phyloP scores from a whole-genome alignment of 768 basidiomycete genomes.

The Pleurotus citrinopileatus region DNA sequence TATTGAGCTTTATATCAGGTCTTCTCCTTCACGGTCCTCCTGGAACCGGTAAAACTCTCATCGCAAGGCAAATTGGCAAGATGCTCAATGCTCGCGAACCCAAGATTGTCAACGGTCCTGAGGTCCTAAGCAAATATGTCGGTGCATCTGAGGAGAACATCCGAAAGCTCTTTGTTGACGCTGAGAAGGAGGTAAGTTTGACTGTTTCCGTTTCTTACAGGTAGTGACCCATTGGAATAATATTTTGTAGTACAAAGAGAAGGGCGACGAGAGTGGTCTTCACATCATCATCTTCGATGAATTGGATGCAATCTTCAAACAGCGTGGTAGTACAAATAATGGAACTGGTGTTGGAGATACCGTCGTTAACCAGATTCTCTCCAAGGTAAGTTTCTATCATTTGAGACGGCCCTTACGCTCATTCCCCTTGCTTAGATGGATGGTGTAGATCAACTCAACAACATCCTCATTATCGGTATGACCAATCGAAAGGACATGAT shows the following conservation, averaged over 20 bases:
- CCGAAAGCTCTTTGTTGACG: conserved; percentile 95
- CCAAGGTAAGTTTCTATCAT: conserved; percentile 64
- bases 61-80: conserved; percentile 98
- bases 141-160: conserved; percentile 98
- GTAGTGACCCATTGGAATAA: background rate
- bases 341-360: conserved; percentile 99
- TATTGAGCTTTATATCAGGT: conserved; percentile 40
- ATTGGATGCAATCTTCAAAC: conserved; percentile 97
- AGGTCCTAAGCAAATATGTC: conserved; percentile 95
- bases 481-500: conserved; percentile 99
- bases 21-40: conserved; percentile 95
- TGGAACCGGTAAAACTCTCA: conserved; percentile 97
- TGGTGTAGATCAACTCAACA: conserved; percentile 97
- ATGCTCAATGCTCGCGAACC: conserved; percentile 98
- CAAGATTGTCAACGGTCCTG: conserved; percentile 97
- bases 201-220: background rate
- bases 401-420: background rate
- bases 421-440: conserved; percentile 72
- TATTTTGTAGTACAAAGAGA: conserved; percentile 83
- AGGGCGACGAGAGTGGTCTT: conserved; percentile 93
- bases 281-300: conserved; percentile 99
- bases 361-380: conserved; percentile 96
- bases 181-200: conserved; percentile 82
- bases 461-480: conserved; percentile 99
- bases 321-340: conserved; percentile 87